Conservation (phyloP, 2,329 filamentous ascomycete genomes). For the Botrytis elliptica region DNA sequence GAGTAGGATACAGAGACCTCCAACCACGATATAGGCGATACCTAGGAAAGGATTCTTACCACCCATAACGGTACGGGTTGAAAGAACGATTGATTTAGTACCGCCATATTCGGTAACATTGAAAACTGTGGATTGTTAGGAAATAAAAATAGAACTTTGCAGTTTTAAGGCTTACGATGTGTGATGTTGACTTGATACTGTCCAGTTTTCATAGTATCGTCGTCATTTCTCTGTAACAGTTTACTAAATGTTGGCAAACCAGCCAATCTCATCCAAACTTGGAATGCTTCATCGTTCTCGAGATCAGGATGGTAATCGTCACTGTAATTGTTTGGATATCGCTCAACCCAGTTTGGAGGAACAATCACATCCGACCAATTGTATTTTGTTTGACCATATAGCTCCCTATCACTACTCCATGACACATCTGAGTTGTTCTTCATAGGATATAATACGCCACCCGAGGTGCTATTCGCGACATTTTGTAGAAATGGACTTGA, state of each 20-base stretch:
- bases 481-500: conserved; percentile 54
- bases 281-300: conserved; percentile 76
- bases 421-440: conserved; percentile 70
- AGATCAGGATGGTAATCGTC: conserved; percentile 64
- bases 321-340: conserved; percentile 71
- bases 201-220: conserved; percentile 63
- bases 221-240: conserved; percentile 80
- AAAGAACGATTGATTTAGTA: conserved; percentile 86
- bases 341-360: conserved; percentile 79
- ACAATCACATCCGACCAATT: conserved; percentile 65
- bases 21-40: conserved; percentile 93
- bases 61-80: conserved; percentile 88
- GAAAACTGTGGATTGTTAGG: conserved; percentile 62
- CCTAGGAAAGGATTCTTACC: conserved; percentile 94
- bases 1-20: conserved; percentile 86
- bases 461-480: conserved; percentile 41
- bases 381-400: conserved; percentile 74
- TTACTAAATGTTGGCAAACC: conserved; percentile 95
- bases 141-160: background rate
- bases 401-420: conserved; percentile 77
- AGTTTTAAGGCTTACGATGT: conserved; percentile 61
- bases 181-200: conserved; percentile 75
- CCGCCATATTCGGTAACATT: conserved; percentile 75
- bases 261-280: conserved; percentile 98
- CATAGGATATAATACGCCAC: conserved; percentile 67